Percentiles rank a stretch among this genome's conserved stretches.
Conservation (phyloP, 2,329 filamentous ascomycete genomes). For the Sporothrix protearum region DNA sequence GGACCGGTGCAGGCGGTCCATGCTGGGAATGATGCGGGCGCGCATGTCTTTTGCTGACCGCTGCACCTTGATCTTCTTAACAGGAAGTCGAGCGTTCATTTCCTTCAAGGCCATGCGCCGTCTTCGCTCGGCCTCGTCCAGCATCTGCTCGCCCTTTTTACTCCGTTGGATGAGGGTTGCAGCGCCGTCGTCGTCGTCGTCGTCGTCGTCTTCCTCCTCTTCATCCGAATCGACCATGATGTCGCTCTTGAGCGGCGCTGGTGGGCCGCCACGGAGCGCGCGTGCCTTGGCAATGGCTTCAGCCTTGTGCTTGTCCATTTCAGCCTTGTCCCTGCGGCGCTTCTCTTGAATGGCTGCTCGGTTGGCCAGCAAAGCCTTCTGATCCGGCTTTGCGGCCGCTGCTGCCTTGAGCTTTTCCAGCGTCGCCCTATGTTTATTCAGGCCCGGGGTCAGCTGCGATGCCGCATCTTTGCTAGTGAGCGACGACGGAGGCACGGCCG, state of each 20-base stretch:
- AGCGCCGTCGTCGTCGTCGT: conserved; percentile 59
- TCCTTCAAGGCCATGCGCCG: conserved; percentile 53
- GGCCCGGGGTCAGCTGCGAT: conserved; percentile 43
- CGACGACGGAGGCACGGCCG: conserved; percentile 10
- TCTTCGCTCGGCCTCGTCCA: conserved; percentile 48
- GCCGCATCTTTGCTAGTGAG: conserved; percentile 48
- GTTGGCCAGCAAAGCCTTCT: conserved; percentile 38
- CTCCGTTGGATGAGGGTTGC: conserved; percentile 48
- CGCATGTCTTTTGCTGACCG: conserved; percentile 91
- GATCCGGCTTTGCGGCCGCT: conserved; percentile 40
- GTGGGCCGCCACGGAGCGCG: conserved; percentile 50
- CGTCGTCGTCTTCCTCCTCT: conserved; percentile 62
- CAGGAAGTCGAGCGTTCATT: conserved; percentile 55
- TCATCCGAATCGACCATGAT: conserved; percentile 88
- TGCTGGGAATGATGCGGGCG: conserved; percentile 83
- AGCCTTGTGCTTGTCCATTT: conserved; percentile 67
- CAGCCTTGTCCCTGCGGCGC: conserved; percentile 70
- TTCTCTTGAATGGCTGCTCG: conserved; percentile 65
- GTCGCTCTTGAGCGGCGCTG: conserved; percentile 67
- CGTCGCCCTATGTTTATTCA: conserved; percentile 44
- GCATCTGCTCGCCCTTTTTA: conserved; percentile 46
- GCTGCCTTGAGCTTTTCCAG: conserved; percentile 46
- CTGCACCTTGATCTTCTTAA: conserved; percentile 77
- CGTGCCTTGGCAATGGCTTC: conserved; percentile 68
- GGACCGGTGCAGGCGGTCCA: conserved; percentile 77